phyloP scores from a whole-genome alignment of 768 basidiomycete species.

The Phlegmacium glaucopus region DNA sequence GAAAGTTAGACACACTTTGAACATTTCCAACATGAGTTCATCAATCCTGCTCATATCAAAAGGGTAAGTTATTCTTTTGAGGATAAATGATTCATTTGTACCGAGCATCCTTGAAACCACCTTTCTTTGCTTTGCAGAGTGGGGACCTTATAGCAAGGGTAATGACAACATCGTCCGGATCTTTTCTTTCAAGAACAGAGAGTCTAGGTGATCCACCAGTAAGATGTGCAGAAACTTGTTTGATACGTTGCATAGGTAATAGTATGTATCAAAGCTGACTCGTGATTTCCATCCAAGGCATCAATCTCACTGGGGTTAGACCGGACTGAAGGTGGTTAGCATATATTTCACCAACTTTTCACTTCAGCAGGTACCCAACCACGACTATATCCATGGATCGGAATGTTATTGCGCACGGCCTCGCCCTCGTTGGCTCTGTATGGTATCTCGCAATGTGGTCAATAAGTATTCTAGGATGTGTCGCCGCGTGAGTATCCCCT shows the following conservation, averaged over 20 bases:
- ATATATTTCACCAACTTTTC: neutral
- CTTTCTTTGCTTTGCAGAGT: constrained; percentile 73
- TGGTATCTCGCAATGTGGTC: constrained; percentile 69
- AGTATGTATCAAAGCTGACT: too few species aligned
- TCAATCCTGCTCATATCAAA: constrained; percentile 50
- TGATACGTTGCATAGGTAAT: constrained; percentile 72
- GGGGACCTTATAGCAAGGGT: constrained; percentile 79
- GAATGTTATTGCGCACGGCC: constrained; percentile 10
- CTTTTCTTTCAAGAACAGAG: constrained; percentile 51
- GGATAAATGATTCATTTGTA: constrained; percentile 19
- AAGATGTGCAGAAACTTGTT: constrained; percentile 63
- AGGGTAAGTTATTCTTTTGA: constrained; percentile 1
- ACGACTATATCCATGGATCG: constrained; percentile 6
- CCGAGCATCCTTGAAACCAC: constrained; percentile 71
- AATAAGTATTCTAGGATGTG: constrained; percentile 64
- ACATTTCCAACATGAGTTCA: constrained; percentile 79
- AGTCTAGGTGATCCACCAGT: constrained; percentile 40
- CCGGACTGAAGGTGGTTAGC: too few species aligned
- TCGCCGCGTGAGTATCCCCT: constrained; percentile 55
- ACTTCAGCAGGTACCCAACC: neutral
- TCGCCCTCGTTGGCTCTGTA: constrained; percentile 41
- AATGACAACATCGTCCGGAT: constrained; percentile 76
- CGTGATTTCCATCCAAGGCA: too few species aligned
- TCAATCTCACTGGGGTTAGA: too few species aligned
- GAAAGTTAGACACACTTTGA: constrained; percentile 45